Base-by-base conservation (phyloP, 805 yeast genomes). In the Metschnikowia lochheadii region DNA sequence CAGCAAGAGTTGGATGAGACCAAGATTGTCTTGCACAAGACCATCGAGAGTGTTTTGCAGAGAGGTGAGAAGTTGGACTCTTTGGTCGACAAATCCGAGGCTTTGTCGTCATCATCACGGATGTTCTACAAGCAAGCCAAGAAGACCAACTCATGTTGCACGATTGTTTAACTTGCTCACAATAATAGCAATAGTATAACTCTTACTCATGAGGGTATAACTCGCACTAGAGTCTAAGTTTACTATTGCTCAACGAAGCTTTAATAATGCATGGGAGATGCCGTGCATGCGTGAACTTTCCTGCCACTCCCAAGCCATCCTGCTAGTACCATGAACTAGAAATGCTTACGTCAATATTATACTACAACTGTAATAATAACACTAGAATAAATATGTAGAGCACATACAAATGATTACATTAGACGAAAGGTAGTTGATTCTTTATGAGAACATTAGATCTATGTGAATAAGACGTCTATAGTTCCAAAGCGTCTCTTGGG, bases 1-100 rank as follows among this genome's bases (percentile, higher is more conserved):
- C 99, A 94, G 75, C 96, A 90, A 65, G 99, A 94, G 70, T 80
- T 94, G 62, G 99, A 94, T 69, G 99, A 94, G 66, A 94, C 99
- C 35, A 94, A 94, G 76, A 89, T 92, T 60, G 96, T 91, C 38
- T 77, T 94, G 63, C 98, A 94, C 72, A 91, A 92, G 73, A 90
- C 97, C 43, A 92, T 94, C 58, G 97, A 94, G 70, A 79, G 86
- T 54, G 97, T 94, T 7, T 78, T 94, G 65, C 95, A 89, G 69
- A 83, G 99, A 68, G 99, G 99, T 46, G 99, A 94, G 70, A 90
- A 90, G 63, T 80, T 94, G 62, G 99, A 94, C 65, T 79, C 94
- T 39, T 77, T 94, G 60, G 98, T 94, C 39, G 97, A 92, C 65
- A 94, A 94, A 75, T 87, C 96, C 36, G 97, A 91, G 68, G 96